These are phyloP conservation scores for Tremella mesenterica DNA, from an alignment of 768 basidiomycete genomes.

Conservation along the genomic window DNA sequence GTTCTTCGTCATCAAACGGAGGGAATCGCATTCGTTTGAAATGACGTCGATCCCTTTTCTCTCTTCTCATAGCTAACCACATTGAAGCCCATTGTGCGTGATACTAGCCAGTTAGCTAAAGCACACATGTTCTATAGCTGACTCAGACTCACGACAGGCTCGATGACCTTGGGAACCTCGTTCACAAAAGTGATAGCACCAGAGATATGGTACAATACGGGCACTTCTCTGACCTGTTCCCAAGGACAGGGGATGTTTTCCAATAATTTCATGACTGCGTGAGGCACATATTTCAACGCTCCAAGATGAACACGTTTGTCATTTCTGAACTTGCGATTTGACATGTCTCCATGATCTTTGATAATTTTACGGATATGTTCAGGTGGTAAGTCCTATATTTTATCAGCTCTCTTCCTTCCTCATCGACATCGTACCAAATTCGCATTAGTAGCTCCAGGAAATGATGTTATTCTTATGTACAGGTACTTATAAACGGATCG, in stretches of 20 bases:
- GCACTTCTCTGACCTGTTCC: constrained; percentile 99
- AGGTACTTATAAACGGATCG: neutral
- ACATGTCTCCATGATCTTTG: constrained; percentile 99
- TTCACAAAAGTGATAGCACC: constrained; percentile 99
- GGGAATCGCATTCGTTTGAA: constrained; percentile 99
- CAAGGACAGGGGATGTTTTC: constrained; percentile 97
- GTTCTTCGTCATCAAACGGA: constrained; percentile 98
- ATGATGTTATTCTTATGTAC: neutral
- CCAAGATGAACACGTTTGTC: constrained; percentile 99
- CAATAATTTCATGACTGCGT: constrained; percentile 96
- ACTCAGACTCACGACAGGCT: constrained; percentile 58
- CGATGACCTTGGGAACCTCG: constrained; percentile 91
- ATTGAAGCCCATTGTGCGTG: constrained; percentile 99
- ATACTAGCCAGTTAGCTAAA: constrained; percentile 48
- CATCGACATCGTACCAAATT: neutral
- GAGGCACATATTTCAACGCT: constrained; percentile 88
- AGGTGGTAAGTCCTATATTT: constrained; percentile 72
- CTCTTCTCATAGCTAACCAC: constrained; percentile 99
- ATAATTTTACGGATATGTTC: constrained; percentile 99
- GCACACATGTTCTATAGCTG: neutral
- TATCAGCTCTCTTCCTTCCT: constrained; percentile 23
- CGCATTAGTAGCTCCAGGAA: neutral
- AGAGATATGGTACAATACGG: constrained; percentile 96
- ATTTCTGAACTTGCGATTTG: constrained; percentile 95
- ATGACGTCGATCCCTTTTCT: constrained; percentile 95